phyloP scores from a whole-genome alignment of 176 grass and related monocot genomes.

The Saccharum spontaneum region DNA sequence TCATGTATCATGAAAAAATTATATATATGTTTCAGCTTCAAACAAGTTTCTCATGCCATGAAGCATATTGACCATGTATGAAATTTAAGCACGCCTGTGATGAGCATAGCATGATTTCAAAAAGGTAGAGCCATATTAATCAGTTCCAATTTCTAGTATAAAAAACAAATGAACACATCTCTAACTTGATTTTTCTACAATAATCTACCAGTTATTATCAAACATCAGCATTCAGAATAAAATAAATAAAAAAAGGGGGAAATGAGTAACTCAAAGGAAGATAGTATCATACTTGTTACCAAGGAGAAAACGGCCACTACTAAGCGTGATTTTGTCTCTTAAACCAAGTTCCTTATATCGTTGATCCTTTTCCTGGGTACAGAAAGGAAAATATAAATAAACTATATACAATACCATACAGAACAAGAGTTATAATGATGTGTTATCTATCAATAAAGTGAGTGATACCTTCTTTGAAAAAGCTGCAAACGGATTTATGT shows the following conservation, averaged over 20 bases:
- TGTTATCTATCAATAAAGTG: not conserved
- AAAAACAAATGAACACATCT: not conserved
- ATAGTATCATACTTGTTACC: slow-evolving; percentile 92
- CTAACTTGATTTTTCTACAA: not conserved
- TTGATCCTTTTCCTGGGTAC: slow-evolving; percentile 96
- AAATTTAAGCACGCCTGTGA: not conserved
- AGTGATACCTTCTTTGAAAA: slow-evolving; percentile 85
- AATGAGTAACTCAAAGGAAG: not conserved
- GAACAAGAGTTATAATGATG: not conserved
- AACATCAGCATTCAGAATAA: slow-evolving; percentile 5
- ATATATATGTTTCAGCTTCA: not conserved
- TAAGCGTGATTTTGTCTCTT: slow-evolving; percentile 99
- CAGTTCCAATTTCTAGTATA: not conserved
- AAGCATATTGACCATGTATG: not conserved
- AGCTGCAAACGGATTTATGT: slow-evolving; percentile 99
- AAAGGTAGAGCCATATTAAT: slow-evolving; percentile 17
- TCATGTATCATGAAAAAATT: not conserved
- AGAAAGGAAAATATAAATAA: slow-evolving; percentile 11
- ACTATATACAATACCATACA: slow-evolving; percentile 24
- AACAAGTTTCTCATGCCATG: not conserved
- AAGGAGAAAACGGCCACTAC: slow-evolving; percentile 97
- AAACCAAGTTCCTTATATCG: slow-evolving; percentile 99
- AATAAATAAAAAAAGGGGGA: not conserved
- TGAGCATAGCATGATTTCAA: not conserved
- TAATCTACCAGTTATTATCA: slow-evolving; percentile 1